A percentile compares a stretch with the other conserved stretches of the same genome.
Evolutionary conservation across 495 filamentous ascomycete genomes (phyloP).

Genomic region (Cudoniella acicularis): DNA sequence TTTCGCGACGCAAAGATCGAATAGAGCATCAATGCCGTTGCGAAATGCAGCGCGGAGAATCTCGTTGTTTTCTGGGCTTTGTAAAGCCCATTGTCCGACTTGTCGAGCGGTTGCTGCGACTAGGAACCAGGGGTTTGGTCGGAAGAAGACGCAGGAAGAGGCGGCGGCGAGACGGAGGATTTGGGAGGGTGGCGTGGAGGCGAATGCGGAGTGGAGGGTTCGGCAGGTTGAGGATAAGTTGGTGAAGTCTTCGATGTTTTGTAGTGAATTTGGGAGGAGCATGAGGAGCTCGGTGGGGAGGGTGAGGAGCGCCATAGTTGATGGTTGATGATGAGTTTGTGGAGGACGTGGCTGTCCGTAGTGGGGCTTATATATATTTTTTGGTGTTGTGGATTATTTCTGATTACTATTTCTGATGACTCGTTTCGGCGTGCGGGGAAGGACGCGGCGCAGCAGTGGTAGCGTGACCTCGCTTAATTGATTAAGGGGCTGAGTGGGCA

Average conservation of each 20-base stretch:
- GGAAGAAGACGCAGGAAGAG: constrained; percentile 33
- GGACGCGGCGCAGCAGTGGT: too few species aligned
- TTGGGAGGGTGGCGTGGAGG: not conserved
- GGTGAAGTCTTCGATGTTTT: constrained; percentile 35
- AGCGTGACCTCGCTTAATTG: too few species aligned
- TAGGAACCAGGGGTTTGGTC: constrained; percentile 36
- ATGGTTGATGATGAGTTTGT: not conserved
- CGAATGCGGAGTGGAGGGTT: constrained; percentile 30
- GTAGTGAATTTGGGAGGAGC: constrained; percentile 29
- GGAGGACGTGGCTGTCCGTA: too few species aligned
- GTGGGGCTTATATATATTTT: too few species aligned
- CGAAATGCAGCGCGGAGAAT: not conserved
- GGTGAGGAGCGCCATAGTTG: not conserved
- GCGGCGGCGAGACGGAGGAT: constrained; percentile 16
- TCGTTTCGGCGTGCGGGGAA: too few species aligned
- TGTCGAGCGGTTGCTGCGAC: constrained; percentile 30
- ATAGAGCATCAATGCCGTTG: constrained; percentile 32
- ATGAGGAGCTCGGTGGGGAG: constrained; percentile 33
- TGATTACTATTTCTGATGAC: too few species aligned
- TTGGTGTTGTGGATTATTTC: too few species aligned
- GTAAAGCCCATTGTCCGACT: constrained; percentile 34
- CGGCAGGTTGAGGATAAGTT: constrained; percentile 33
- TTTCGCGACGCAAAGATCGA: constrained; percentile 30
- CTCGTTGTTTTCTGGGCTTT: constrained; percentile 22
- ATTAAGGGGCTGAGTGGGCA: too few species aligned